A percentile compares a stretch with the other conserved stretches of the same genome.
phyloP scores from a whole-genome alignment of 305 asterid genomes.

The Rubia tinctorum region DNA sequence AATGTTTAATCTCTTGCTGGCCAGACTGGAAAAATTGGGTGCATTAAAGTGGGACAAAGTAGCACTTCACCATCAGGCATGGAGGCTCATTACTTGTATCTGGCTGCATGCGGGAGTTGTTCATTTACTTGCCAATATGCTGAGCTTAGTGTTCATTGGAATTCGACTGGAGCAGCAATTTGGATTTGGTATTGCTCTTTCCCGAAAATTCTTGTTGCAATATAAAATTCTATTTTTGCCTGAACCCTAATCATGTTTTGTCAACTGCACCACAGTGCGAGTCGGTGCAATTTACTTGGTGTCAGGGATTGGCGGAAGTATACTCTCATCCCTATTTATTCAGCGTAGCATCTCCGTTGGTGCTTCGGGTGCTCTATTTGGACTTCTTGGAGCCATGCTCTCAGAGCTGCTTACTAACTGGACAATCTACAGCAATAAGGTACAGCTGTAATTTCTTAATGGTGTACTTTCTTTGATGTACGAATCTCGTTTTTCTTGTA shows the following conservation, averaged over 20 bases:
- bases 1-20: constrained; percentile 16
- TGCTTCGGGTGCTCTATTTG: constrained; percentile 92
- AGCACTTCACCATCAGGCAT: constrained; percentile 59
- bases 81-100: constrained; percentile 89
- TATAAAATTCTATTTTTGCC: too few species aligned
- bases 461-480: neutral
- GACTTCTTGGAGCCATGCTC: constrained; percentile 92
- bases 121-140: constrained; percentile 93
- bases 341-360: constrained; percentile 76
- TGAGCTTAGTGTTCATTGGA: constrained; percentile 84
- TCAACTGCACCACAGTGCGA: constrained; percentile 54
- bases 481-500: neutral
- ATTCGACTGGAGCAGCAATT: constrained; percentile 97
- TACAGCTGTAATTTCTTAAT: constrained; percentile 16
- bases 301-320: constrained; percentile 87
- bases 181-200: constrained; percentile 65
- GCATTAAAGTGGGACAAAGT: constrained; percentile 82
- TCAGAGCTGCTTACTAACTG: constrained; percentile 87
- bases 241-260: constrained; percentile 1
- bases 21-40: constrained; percentile 80
- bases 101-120: constrained; percentile 97
- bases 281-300: constrained; percentile 69
- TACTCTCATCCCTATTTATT: constrained; percentile 70
- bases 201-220: neutral
- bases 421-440: constrained; percentile 88